phyloP scores from a whole-genome alignment of 148 eudicot genomes.

The Beta vulgaris region DNA sequence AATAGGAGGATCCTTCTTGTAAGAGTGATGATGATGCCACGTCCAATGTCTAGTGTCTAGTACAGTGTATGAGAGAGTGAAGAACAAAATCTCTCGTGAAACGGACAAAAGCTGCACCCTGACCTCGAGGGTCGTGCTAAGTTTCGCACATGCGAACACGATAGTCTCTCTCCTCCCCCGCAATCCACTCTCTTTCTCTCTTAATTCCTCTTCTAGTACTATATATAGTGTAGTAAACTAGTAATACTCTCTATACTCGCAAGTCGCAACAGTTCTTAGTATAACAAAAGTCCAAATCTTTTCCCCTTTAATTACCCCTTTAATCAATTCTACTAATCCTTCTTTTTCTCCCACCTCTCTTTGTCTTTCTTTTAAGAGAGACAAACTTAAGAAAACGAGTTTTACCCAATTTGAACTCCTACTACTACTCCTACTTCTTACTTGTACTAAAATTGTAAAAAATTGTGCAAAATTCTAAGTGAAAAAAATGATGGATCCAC shows the following conservation, averaged over 20 bases:
- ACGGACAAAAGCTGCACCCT: slow-evolving; percentile 35
- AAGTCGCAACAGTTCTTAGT: background rate
- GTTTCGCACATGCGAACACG: slow-evolving; percentile 27
- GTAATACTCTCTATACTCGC: no score
- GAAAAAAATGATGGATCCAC: slow-evolving; percentile 22
- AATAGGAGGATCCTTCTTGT: no score
- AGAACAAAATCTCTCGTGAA: slow-evolving; percentile 21
- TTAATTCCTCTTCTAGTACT: background rate
- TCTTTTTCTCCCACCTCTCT: background rate
- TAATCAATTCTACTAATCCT: background rate
- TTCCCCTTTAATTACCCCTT: background rate
- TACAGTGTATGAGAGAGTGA: no score
- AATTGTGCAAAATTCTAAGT: background rate
- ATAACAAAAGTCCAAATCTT: background rate
- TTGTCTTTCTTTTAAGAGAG: background rate
- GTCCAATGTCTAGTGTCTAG: no score
- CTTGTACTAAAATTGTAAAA: background rate
- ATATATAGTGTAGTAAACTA: background rate
- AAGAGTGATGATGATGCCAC: no score
- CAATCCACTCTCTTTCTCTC: slow-evolving; percentile 17
- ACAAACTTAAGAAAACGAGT: slow-evolving; percentile 17
- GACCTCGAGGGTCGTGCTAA: slow-evolving; percentile 20
- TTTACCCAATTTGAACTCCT: background rate
- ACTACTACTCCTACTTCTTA: background rate
- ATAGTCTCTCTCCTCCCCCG: background rate